Evolutionary conservation across 148 eudicot genomes (phyloP), one percentile per base, ranked within the genome.

Genomic region (Selenicereus undatus): DNA sequence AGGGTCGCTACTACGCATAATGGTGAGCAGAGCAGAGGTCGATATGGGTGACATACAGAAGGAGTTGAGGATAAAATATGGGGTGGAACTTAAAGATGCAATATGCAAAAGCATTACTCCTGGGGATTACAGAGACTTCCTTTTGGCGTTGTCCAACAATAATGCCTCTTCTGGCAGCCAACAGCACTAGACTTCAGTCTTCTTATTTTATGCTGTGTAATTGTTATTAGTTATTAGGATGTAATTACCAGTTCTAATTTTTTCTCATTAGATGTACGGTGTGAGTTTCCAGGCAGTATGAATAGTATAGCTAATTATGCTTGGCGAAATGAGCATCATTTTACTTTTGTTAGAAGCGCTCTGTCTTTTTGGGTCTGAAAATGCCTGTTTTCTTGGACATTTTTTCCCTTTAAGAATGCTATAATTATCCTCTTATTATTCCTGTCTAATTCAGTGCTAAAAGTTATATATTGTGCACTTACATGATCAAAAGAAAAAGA

Each of bases 1-100:
- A 56, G 84, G 88, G 65, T 82, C 82, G 20, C 48, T 92, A 85
- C 84, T 76, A 30, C 71, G 94, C 9, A 77, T 94, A 71, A 86
- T 94, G 84, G 86, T 91, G 89, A 89, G 90, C 85, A 76, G 94
- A 81, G 91, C 89, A n/a, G 94, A 87, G 79, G 81, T 84, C 8
- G 95, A 90, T 81, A 84, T 91, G 90, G 86, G 85, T 56, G 91
- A 92, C 30, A 90, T 93, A 51, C 86, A 86, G 60, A 82, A 72
- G 74, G 77, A 85, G 8, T 92, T 86, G 75, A 83, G 81, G 82
- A 85, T 80, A 70, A 83, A 83, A 76, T 81, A 75, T 79, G 86
- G 81, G 2, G 22, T 75, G 58, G 83, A 85, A 51, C 84, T 85
- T 9, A 83, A 45, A 79, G 83, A 85, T 79, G 86, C 88, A 77